Percentiles rank a stretch among this genome's conserved stretches.
Evolutionary conservation across 805 yeast genomes (phyloP).

Genomic region (Maudiozyma turicensis): DNA sequence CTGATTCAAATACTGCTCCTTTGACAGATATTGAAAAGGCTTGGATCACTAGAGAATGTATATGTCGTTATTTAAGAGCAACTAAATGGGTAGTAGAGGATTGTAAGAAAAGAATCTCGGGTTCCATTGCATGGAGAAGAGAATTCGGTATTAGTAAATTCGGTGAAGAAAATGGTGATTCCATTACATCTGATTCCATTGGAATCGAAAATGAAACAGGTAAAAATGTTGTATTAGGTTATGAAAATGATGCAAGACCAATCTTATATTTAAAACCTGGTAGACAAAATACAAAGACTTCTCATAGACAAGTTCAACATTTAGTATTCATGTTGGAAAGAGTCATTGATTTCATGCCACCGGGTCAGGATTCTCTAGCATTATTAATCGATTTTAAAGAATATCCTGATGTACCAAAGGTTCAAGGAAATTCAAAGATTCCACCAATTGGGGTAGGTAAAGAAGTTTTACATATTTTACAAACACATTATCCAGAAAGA

Average conservation of each 20-base stretch:
- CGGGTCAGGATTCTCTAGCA: conserved; percentile 92
- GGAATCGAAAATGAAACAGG: conserved; percentile 78
- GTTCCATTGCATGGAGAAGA: conserved; percentile 86
- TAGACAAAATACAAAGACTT: conserved; percentile 86
- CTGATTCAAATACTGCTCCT: conserved; percentile 25
- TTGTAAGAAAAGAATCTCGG: conserved; percentile 64
- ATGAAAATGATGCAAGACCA: conserved; percentile 82
- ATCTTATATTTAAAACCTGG: conserved; percentile 90
- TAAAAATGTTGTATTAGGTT: conserved; percentile 85
- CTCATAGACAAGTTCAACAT: conserved; percentile 91
- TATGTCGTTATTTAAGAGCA: conserved; percentile 83
- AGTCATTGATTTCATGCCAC: conserved; percentile 89
- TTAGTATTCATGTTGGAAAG: conserved; percentile 87
- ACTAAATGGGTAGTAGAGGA: conserved; percentile 77
- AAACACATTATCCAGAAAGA: conserved; percentile 96
- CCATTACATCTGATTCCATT: conserved; percentile 45
- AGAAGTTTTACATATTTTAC: conserved; percentile 86
- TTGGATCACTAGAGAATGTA: conserved; percentile 90
- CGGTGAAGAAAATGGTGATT: conserved; percentile 38
- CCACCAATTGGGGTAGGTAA: conserved; percentile 88
- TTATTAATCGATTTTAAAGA: conserved; percentile 86
- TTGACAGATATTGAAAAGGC: conserved; percentile 53
- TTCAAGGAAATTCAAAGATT: conserved; percentile 51
- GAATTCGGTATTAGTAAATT: conserved; percentile 62
- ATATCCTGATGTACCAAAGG: conserved; percentile 45